Evolutionary conservation across 192 early-diverging fungal genomes (phyloP).

Genomic region (Podila horticola): DNA sequence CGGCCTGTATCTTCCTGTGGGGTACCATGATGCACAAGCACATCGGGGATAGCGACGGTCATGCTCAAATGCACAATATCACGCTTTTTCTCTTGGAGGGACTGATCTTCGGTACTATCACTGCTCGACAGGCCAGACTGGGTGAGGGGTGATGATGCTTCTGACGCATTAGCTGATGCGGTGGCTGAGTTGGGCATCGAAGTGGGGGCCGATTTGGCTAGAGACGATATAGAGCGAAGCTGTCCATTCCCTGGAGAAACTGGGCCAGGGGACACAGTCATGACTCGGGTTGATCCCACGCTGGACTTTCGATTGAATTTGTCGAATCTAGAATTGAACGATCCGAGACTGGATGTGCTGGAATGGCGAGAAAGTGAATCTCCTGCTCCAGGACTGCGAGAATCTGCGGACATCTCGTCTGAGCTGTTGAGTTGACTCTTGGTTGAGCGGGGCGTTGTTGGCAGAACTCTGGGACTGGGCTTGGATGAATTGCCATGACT

Average conservation of each 20-base stretch:
- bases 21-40: conserved; percentile 6
- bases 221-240: background rate
- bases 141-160: conserved; percentile 5
- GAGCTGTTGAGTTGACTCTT: conserved; percentile 22
- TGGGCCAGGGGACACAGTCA: conserved; percentile 25
- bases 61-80: conserved; percentile 8
- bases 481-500: background rate
- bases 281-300: conserved; percentile 25
- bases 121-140: background rate
- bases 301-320: conserved; percentile 21
- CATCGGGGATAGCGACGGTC: conserved; percentile 6
- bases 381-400: conserved; percentile 7
- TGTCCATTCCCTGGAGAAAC: conserved; percentile 3
- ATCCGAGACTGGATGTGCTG: conserved; percentile 31
- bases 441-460: conserved; percentile 20
- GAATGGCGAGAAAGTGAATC: conserved; percentile 24
- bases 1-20: conserved; percentile 12
- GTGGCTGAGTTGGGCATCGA: background rate
- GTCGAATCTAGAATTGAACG: conserved; percentile 20
- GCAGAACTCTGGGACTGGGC: conserved; percentile 8
- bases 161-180: background rate
- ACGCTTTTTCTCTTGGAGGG: background rate
- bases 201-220: background rate
- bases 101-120: conserved; percentile 1
- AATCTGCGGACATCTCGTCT: conserved; percentile 17